phyloP scores from a whole-genome alignment of 352 stramenopile species.

The Globisporangium iwayamae region DNA sequence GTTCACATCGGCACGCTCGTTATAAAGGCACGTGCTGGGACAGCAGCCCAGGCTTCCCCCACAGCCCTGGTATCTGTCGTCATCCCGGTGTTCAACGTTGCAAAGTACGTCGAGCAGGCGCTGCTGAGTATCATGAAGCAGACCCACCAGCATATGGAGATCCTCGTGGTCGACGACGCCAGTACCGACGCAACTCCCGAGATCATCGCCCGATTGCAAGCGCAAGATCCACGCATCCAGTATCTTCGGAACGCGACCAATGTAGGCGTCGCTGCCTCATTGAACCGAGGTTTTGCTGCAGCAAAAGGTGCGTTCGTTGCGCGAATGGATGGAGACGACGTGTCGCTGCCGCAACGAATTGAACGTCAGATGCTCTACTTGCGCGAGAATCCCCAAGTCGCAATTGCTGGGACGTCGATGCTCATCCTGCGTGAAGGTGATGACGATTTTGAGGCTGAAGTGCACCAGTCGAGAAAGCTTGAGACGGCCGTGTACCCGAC shows the following conservation, averaged over 20 bases:
- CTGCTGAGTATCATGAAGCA: conserved; percentile 38
- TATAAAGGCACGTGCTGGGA: conserved; percentile 16
- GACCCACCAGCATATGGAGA: conserved; percentile 49
- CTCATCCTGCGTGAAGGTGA: conserved; percentile 21
- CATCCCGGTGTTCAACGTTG: conserved; percentile 71
- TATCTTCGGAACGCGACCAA: conserved; percentile 42
- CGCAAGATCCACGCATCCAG: conserved; percentile 28
- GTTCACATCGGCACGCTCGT: conserved; percentile 81
- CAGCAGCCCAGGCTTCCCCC: not conserved
- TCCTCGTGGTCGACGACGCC: conserved; percentile 71
- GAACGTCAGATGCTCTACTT: conserved; percentile 47
- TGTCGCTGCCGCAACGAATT: conserved; percentile 55
- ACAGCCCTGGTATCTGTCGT: conserved; percentile 52
- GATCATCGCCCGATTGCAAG: conserved; percentile 47
- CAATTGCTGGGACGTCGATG: conserved; percentile 39
- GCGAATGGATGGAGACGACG: conserved; percentile 86
- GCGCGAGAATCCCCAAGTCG: conserved; percentile 30
- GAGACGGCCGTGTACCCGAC: conserved; percentile 46
- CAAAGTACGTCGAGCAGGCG: conserved; percentile 35
- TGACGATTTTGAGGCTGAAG: not conserved
- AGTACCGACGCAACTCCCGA: conserved; percentile 38
- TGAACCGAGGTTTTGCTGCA: conserved; percentile 66
- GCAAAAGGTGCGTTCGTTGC: conserved; percentile 54
- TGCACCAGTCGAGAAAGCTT: not conserved
- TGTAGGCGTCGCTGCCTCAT: conserved; percentile 53